These are phyloP conservation scores for Pugionium cornutum DNA, from an alignment of 345 rosid species.

Conservation along the genomic window DNA sequence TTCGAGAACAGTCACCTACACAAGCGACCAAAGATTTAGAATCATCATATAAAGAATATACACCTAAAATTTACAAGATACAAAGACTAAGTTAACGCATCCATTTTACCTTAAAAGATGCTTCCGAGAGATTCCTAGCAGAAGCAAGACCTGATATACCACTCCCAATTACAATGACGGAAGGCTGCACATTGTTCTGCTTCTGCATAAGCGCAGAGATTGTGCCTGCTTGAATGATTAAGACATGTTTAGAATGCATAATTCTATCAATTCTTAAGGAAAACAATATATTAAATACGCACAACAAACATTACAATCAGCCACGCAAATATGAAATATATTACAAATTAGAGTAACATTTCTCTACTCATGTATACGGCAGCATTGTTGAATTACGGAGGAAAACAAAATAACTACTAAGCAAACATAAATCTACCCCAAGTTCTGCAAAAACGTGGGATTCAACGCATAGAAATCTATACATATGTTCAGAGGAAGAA, in stretches of 20 bases:
- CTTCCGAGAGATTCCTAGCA: constrained; percentile 66
- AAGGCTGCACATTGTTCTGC: constrained; percentile 52
- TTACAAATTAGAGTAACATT: constrained; percentile 1
- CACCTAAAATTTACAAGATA: not conserved
- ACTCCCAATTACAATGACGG: constrained; percentile 80
- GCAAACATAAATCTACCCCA: too few species aligned
- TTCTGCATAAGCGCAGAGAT: constrained; percentile 46
- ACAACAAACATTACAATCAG: not conserved
- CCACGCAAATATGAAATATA: not conserved
- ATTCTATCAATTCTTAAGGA: not conserved
- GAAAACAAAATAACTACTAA: too few species aligned
- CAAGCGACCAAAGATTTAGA: not conserved
- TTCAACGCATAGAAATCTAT: not conserved
- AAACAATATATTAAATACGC: too few species aligned
- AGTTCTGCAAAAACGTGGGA: too few species aligned
- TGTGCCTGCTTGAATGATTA: constrained; percentile 36
- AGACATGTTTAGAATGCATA: constrained; percentile 11
- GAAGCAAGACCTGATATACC: constrained; percentile 94
- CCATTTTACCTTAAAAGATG: constrained; percentile 59
- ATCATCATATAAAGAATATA: not conserved
- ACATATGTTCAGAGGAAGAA: not conserved
- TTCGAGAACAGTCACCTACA: constrained; percentile 72
- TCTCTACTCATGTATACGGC: not conserved
- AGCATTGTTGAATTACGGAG: not conserved
- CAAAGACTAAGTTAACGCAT: not conserved